These are phyloP conservation scores for Sphaerulina musiva DNA, from an alignment of 2,329 filamentous ascomycete species.

Conservation along the genomic window DNA sequence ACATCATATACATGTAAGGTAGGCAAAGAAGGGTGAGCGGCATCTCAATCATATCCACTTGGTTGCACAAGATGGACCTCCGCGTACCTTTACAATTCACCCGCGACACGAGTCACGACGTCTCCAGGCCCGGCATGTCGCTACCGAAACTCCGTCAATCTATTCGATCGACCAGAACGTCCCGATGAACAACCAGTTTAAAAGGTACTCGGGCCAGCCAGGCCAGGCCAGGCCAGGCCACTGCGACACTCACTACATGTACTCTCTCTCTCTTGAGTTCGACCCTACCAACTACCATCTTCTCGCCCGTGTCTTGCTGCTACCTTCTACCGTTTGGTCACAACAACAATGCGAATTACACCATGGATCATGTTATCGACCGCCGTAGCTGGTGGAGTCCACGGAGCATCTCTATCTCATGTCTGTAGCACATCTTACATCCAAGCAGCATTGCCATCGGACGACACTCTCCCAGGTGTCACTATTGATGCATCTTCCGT, in stretches of 20 bases:
- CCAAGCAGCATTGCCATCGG: neutral
- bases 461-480: slow-evolving; percentile 15
- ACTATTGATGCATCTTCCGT: slow-evolving; percentile 40
- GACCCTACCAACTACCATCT: neutral
- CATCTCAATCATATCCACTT: neutral
- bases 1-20: no score
- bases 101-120: no score
- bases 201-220: no score
- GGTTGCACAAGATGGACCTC: neutral
- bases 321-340: neutral
- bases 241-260: no score
- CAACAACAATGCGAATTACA: neutral
- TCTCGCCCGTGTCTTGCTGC: neutral
- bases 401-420: neutral
- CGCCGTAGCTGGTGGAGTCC: neutral
- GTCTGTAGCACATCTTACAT: neutral
- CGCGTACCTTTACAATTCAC: slow-evolving; percentile 11
- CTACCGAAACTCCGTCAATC: no score
- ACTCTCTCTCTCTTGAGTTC: no score
- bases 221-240: no score
- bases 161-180: no score
- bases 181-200: no score
- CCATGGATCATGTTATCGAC: neutral
- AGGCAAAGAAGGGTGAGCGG: neutral
- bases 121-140: no score